Percentiles rank a stretch among this genome's conserved stretches.
Conservation (phyloP, 331 rosid genomes). For the Cucumis variabilis region DNA sequence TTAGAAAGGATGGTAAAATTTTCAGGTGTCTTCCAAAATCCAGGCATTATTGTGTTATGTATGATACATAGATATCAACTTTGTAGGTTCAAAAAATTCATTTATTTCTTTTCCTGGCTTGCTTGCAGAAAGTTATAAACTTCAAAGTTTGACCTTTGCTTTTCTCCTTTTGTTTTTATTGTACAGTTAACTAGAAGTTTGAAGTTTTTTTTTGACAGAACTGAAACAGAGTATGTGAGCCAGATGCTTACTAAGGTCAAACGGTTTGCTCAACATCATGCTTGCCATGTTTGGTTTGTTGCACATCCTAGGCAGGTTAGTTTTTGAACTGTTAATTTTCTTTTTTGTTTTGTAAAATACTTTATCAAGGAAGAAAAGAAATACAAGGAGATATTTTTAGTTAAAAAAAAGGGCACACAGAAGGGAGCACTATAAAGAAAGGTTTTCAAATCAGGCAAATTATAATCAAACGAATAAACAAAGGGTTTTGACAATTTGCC, state of each 20-base stretch:
- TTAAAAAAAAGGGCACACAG: neutral
- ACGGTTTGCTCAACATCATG: slow-evolving; percentile 95
- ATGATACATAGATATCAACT: neutral
- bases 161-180: neutral
- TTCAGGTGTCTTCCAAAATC: neutral
- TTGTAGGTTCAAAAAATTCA: neutral
- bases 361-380: neutral
- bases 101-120: neutral
- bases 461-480: neutral
- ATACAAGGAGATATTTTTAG: neutral
- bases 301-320: slow-evolving; percentile 98
- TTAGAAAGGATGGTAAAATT: neutral
- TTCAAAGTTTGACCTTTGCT: neutral
- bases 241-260: slow-evolving; percentile 94
- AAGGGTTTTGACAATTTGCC: neutral
- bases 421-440: neutral
- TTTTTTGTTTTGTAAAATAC: no score
- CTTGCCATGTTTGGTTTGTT: slow-evolving; percentile 99
- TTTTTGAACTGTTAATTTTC: neutral
- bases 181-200: slow-evolving; percentile 17
- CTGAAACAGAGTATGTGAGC: slow-evolving; percentile 97
- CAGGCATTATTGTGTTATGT: neutral
- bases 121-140: neutral
- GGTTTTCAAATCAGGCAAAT: neutral
- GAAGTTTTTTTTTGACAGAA: slow-evolving; percentile 53